Evolutionary conservation across 331 rosid species (phyloP).

Genomic region (Acacia pycnantha): DNA sequence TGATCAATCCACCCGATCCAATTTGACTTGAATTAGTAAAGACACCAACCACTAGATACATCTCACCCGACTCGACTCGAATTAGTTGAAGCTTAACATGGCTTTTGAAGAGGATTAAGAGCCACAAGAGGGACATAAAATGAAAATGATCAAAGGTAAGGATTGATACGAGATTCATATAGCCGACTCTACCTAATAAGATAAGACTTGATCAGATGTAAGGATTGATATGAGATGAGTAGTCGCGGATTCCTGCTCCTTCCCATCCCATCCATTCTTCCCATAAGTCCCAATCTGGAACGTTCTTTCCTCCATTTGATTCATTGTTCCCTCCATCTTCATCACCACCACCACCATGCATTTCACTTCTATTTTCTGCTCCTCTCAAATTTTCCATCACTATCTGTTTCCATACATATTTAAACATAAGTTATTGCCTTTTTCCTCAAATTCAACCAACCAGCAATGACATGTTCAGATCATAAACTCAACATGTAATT

Average conservation of each 20-base stretch:
- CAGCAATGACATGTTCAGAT: background rate
- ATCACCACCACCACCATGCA: conserved; percentile 14
- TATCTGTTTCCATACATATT: conserved; percentile 31
- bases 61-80: background rate
- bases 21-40: background rate
- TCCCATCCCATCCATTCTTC: conserved; percentile 99
- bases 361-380: conserved; percentile 35
- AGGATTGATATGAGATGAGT: conserved; percentile 82
- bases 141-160: conserved; percentile 46
- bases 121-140: background rate
- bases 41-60: background rate
- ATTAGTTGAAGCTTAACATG: background rate
- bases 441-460: background rate
- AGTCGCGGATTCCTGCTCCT: conserved; percentile 96
- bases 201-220: conserved; percentile 40
- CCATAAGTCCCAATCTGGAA: conserved; percentile 78
- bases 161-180: conserved; percentile 51
- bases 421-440: background rate
- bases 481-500: background rate
- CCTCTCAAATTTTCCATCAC: conserved; percentile 72
- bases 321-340: conserved; percentile 51
- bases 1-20: background rate
- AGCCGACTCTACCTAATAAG: background rate
- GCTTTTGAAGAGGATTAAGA: background rate
- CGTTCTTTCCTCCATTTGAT: conserved; percentile 62